phyloP scores from a whole-genome alignment of 306 rosid genomes.

The Quercus mongolica region DNA sequence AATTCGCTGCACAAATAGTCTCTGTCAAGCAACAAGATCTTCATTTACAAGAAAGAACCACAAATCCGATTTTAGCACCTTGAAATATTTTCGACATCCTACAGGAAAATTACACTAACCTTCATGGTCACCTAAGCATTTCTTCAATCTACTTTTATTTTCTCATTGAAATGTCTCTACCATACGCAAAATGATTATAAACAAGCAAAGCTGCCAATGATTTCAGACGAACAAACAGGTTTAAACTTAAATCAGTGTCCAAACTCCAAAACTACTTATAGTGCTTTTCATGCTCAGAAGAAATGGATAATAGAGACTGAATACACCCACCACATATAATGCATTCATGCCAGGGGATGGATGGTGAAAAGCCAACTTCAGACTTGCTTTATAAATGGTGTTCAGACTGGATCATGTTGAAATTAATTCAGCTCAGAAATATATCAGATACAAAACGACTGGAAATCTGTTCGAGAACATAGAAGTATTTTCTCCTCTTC shows the following conservation, averaged over 20 bases:
- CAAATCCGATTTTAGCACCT: too few species aligned
- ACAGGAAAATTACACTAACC: too few species aligned
- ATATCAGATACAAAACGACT: neutral
- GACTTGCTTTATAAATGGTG: conserved; percentile 6
- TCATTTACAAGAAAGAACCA: too few species aligned
- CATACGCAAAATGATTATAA: conserved; percentile 1
- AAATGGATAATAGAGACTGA: neutral
- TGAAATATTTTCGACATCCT: too few species aligned
- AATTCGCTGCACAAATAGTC: neutral
- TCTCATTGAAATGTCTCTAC: conserved; percentile 19
- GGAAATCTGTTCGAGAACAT: neutral
- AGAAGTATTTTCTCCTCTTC: neutral
- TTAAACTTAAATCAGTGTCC: neutral
- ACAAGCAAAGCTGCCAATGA: neutral
- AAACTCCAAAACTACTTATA: neutral
- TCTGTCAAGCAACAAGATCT: too few species aligned
- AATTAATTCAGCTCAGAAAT: neutral
- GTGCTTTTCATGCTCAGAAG: neutral
- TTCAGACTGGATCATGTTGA: neutral
- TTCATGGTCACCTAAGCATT: too few species aligned
- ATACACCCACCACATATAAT: conserved; percentile 11
- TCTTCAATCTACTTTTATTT: neutral
- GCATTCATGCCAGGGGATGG: conserved; percentile 7
- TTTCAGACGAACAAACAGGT: neutral
- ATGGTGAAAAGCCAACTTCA: conserved; percentile 4